phyloP scores from a whole-genome alignment of 2,329 filamentous ascomycete genomes.

The Harringtonia aguacate region DNA sequence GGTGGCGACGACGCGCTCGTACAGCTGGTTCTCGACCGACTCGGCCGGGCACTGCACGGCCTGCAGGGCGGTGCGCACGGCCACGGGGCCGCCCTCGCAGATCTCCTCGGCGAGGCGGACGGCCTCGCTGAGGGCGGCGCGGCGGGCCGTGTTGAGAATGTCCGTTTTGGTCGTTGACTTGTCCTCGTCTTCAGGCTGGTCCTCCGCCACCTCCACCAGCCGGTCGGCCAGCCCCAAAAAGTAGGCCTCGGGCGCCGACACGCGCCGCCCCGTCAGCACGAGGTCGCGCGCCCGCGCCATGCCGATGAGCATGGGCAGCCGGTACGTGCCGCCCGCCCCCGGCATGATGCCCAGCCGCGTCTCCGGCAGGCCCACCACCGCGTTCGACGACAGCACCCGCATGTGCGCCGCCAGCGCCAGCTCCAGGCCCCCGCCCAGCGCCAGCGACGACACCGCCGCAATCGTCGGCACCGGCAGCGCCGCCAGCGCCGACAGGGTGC shows the following conservation, averaged over 20 bases:
- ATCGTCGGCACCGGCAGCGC: constrained; percentile 81
- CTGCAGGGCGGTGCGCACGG: constrained; percentile 65
- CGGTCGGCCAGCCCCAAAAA: constrained; percentile 84
- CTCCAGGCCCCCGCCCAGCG: constrained; percentile 88
- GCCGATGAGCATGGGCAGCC: constrained; percentile 74
- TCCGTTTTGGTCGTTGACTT: constrained; percentile 21
- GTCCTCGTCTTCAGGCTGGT: constrained; percentile 25
- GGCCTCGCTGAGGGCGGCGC: constrained; percentile 62
- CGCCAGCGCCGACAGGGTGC: constrained; percentile 63
- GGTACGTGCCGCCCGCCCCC: constrained; percentile 84
- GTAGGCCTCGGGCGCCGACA: constrained; percentile 76
- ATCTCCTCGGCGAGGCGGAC: constrained; percentile 74
- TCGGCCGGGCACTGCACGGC: constrained; percentile 66
- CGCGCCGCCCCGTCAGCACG: constrained; percentile 79
- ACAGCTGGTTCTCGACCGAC: constrained; percentile 77
- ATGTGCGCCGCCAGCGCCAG: constrained; percentile 83
- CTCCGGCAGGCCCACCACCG: constrained; percentile 75
- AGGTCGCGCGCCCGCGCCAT: constrained; percentile 74
- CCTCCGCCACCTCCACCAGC: constrained; percentile 60
- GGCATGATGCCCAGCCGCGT: constrained; percentile 90
- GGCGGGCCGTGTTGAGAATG: constrained; percentile 48
- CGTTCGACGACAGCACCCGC: constrained; percentile 73
- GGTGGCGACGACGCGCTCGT: constrained; percentile 70
- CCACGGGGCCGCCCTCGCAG: constrained; percentile 71
- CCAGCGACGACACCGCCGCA: constrained; percentile 72